Evolutionary conservation across 129 eudicot genomes (phyloP).

Genomic region (Glebionis coronaria): DNA sequence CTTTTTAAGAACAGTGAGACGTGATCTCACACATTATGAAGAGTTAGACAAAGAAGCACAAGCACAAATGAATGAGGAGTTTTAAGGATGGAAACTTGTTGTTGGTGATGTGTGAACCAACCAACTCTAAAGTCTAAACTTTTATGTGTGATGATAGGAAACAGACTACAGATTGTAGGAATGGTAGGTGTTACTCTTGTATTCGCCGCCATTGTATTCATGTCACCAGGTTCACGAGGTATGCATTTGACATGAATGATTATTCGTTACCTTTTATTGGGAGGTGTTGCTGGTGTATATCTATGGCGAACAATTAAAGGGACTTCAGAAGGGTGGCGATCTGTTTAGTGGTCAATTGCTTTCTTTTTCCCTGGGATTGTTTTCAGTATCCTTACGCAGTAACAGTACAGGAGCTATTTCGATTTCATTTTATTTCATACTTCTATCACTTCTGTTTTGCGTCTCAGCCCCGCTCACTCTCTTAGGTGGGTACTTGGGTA

Average conservation of each 20-base stretch:
- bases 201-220: constrained; percentile 16
- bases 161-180: constrained; percentile 53
- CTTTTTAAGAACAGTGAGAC: constrained; percentile 55
- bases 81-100: constrained; percentile 67
- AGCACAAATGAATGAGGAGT: constrained; percentile 66
- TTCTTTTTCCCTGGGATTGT: no score
- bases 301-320: constrained; percentile 62
- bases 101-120: constrained; percentile 63
- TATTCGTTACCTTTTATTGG: constrained; percentile 17
- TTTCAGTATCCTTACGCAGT: no score
- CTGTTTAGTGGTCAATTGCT: no score
- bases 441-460: no score
- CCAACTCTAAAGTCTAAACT: constrained; percentile 39
- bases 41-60: constrained; percentile 69
- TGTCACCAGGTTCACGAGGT: constrained; percentile 29
- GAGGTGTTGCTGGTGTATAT: constrained; percentile 13
- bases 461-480: no score
- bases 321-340: no score
- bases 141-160: constrained; percentile 50
- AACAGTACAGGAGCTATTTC: no score
- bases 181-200: constrained; percentile 47
- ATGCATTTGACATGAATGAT: constrained; percentile 23
- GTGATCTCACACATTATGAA: constrained; percentile 57
- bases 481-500: no score
- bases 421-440: no score